Evolutionary conservation across 306 rosid genomes (phyloP), one percentile per base, ranked within the genome.

Genomic region (Quercus agrifolia): DNA sequence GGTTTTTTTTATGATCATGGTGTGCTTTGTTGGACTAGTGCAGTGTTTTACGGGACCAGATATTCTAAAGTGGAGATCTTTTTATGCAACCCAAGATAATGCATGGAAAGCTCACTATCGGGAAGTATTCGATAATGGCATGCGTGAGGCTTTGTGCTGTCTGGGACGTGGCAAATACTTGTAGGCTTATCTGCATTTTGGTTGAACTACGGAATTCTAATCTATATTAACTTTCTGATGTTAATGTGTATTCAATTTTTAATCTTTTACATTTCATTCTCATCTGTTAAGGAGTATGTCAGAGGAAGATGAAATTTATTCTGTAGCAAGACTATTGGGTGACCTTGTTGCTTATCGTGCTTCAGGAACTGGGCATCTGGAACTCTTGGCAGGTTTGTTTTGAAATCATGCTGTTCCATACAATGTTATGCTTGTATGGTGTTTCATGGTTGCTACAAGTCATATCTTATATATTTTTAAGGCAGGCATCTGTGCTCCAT

Each of bases 291-390:
- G 97, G 92, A 78, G 86, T 79, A 81, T 79, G 19, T 31, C 75
- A 83, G 94, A 89, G 73, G 94, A 94, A 83, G 98, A 94, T 87
- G 92, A 94, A 81, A 89, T 94, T 81, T 89, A 89, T 68, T 92
- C 94, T 10, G 97, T 94, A 56, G 98, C 98, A 51, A 89, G 89
- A 35, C 82, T 94, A 58, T 74, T 94, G 67, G 97, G 96, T 19
- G 98, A 94, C 71, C 93, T 94, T 46, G 98, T 94, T 83, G 92
- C 98, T 71, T 94, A 94, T 82, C 98, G 96, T 56, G 93, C 98
- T 56, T 86, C 97, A 10, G 97, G 97, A 79, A 94, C 96, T 19
- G 93, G 98, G 51, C 97, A 94, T 84, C 63, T 94, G 83, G 96
- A 92, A 84, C 89, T 94, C 80, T 83, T 94, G 89, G 98, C 98